Conservation (phyloP, 306 rosid genomes). For the Medicago lupulina region DNA sequence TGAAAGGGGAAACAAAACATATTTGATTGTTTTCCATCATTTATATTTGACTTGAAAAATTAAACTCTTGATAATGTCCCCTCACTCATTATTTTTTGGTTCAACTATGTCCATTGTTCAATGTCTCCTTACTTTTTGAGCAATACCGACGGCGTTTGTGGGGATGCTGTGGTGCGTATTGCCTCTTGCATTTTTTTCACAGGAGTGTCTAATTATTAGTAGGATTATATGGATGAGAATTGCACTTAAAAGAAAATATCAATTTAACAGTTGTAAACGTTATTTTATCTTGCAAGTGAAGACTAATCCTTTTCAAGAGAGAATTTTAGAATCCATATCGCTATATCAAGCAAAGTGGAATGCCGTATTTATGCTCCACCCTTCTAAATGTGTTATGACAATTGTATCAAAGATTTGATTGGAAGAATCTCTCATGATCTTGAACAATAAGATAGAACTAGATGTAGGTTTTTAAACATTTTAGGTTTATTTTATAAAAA, state of each 20-base stretch:
- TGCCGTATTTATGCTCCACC: slow-evolving; percentile 42
- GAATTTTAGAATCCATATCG: slow-evolving; percentile 19
- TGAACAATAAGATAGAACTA: not conserved
- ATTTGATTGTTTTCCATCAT: slow-evolving; percentile 31
- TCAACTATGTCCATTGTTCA: slow-evolving; percentile 26
- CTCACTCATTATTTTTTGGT: slow-evolving; percentile 14
- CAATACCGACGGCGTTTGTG: slow-evolving; percentile 9
- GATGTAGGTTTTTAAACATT: not conserved
- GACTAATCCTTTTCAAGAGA: slow-evolving; percentile 5
- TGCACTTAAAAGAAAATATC: slow-evolving; percentile 23
- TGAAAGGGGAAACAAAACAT: not conserved
- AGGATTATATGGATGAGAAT: not conserved
- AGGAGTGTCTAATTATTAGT: not conserved
- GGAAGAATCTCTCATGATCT: slow-evolving; percentile 14
- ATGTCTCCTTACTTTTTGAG: not conserved
- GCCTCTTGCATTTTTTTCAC: not conserved
- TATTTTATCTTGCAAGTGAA: slow-evolving; percentile 14
- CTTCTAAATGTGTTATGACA: slow-evolving; percentile 15
- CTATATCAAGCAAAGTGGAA: slow-evolving; percentile 35
- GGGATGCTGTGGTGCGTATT: slow-evolving; percentile 1
- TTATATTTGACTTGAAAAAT: slow-evolving; percentile 37
- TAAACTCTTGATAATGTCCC: slow-evolving; percentile 22
- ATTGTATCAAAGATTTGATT: not conserved
- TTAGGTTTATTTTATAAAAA: not conserved
- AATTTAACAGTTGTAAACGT: not conserved